Percentiles rank a stretch among this genome's conserved stretches.
phyloP scores from a whole-genome alignment of 352 stramenopile genomes.

The Phytophthora ramorum region DNA sequence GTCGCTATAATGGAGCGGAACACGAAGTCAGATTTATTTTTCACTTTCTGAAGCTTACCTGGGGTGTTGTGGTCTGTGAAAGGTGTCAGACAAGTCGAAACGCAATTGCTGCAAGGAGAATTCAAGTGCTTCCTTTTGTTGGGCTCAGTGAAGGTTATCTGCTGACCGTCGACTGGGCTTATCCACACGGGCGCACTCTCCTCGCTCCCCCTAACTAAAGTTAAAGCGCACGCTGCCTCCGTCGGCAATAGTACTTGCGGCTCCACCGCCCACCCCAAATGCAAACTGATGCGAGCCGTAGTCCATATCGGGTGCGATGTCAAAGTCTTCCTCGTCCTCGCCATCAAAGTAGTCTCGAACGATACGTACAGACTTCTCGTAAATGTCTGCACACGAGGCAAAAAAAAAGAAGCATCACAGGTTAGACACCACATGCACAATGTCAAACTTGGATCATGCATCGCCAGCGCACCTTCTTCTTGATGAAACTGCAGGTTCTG shows the following conservation, averaged over 20 bases:
- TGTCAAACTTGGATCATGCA: not conserved
- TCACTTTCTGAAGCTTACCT: not conserved
- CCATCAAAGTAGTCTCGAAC: slow-evolving; percentile 98
- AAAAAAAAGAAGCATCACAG: not conserved
- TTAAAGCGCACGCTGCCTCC: slow-evolving; percentile 31
- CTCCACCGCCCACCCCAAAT: slow-evolving; percentile 54
- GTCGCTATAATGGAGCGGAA: slow-evolving; percentile 25
- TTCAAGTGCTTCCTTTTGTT: slow-evolving; percentile 11
- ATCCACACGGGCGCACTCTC: slow-evolving; percentile 4
- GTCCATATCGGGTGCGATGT: slow-evolving; percentile 64
- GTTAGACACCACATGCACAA: slow-evolving; percentile 1
- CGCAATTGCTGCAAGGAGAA: not conserved
- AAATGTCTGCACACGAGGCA: slow-evolving; percentile 72
- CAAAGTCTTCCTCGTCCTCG: slow-evolving; percentile 96
- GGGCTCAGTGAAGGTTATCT: not conserved
- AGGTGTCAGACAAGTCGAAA: not conserved
- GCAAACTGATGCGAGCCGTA: slow-evolving; percentile 60
- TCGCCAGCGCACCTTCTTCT: slow-evolving; percentile 88
- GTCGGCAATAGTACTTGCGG: slow-evolving; percentile 13
- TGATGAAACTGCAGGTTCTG: slow-evolving; percentile 98
- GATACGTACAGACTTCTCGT: slow-evolving; percentile 95
- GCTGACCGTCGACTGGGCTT: not conserved
- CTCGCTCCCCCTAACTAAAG: slow-evolving; percentile 28
- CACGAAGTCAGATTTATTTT: slow-evolving; percentile 35
- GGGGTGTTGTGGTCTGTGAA: not conserved